Percentiles rank a stretch among this genome's conserved stretches.
Conservation (phyloP, 2,329 filamentous ascomycete genomes). For the Aspergillus novoparasiticus region DNA sequence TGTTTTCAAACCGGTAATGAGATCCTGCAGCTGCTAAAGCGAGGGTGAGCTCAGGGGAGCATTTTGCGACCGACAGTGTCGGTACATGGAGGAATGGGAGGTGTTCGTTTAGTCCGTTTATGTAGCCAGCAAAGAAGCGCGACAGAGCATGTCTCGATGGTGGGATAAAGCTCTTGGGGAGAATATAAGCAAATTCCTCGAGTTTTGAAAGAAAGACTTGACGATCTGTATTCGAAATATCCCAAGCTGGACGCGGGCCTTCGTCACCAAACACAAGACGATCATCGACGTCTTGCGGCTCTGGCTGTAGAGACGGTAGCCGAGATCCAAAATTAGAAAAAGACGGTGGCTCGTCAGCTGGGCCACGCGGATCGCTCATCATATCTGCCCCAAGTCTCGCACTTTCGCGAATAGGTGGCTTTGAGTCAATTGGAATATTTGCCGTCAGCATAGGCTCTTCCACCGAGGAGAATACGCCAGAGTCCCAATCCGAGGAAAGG, state of each 20-base stretch:
- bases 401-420: constrained; percentile 34
- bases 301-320: constrained; percentile 50
- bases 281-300: constrained; percentile 48
- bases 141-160: constrained; percentile 53
- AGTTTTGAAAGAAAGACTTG: constrained; percentile 48
- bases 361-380: constrained; percentile 40
- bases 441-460: constrained; percentile 44
- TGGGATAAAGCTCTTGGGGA: constrained; percentile 51
- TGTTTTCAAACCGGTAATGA: constrained; percentile 53
- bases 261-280: constrained; percentile 46
- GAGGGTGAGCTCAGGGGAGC: constrained; percentile 52
- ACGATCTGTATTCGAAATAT: constrained; percentile 50
- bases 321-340: constrained; percentile 54
- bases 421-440: constrained; percentile 40
- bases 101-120: constrained; percentile 55
- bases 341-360: constrained; percentile 46
- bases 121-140: constrained; percentile 54
- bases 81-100: constrained; percentile 56
- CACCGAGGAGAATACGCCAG: constrained; percentile 47
- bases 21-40: constrained; percentile 55
- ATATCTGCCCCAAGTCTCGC: constrained; percentile 43
- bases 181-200: constrained; percentile 48
- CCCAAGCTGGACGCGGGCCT: constrained; percentile 47
- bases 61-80: constrained; percentile 49
- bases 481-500: constrained; percentile 53